Base-by-base conservation (phyloP, 805 yeast species). In the Blastobotrys muscicola region DNA sequence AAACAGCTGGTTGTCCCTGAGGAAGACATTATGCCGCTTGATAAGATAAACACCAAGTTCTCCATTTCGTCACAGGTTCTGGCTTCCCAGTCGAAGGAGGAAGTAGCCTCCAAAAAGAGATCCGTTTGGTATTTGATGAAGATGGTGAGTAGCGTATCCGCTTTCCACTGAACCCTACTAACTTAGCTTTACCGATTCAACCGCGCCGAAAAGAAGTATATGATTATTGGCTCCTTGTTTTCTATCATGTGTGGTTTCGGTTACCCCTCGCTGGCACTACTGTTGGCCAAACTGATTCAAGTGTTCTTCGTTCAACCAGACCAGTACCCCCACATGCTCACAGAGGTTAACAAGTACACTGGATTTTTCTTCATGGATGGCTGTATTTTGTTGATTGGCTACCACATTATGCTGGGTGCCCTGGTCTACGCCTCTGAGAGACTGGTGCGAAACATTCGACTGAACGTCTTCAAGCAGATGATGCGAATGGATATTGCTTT, bases 351-450 rank as follows among this genome's bases (percentile, higher is more conserved):
- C 46, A 58, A 50, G 31, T 55, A 52, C 39, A 43, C 61, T 12
- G 64, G 60, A 4, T 61, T 57, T 53, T 53, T 59, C 47, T 61
- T 62, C 46, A 56, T 62, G 60, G 46, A 61, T 30, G 67, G 64
- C 4, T 43, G 50, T 39, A 44, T 61, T 15, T 50, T 61, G 38
- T 43, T 57, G 23, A 36, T 58, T 32, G 40, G 47, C 10, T 57
- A 55, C 33, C 30, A 51, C 16, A 26, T 46, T 13, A 53, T 59
- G 44, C 47, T 56, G 29, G 33, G 51, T 33, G 45, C 48, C 11
- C 48, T 62, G 10, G 38, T 56, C 2, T 48, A 51, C 36, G 47
- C 64, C 3, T 54, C 62, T 2, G 61, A 60, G 41, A 50, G 56
- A 9, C 56, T 65, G 4, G 64, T 65, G 2, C 58, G 63, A 20